Evolutionary conservation across 306 rosid species (phyloP).

Genomic region (Castanea crenata): DNA sequence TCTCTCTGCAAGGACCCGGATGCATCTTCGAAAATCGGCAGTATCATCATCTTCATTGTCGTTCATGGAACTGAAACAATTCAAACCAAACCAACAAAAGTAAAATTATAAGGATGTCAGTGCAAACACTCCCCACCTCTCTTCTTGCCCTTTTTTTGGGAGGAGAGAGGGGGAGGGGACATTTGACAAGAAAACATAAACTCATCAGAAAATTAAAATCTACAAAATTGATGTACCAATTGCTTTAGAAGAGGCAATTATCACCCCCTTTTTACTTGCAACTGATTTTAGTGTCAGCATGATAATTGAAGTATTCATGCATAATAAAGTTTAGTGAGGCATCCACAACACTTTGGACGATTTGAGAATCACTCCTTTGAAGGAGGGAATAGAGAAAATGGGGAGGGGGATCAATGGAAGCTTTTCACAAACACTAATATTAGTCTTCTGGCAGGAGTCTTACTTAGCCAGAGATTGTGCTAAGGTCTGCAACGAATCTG

Average conservation of each 20-base stretch:
- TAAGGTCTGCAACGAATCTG: conserved; percentile 62
- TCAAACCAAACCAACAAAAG: conserved; percentile 14
- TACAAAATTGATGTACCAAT: no score
- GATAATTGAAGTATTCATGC: not conserved
- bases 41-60: conserved; percentile 88
- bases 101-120: conserved; percentile 17
- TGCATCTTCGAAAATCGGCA: conserved; percentile 73
- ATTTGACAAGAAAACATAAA: not conserved
- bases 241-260: not conserved
- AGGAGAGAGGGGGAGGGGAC: no score
- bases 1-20: conserved; percentile 69
- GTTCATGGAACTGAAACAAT: conserved; percentile 62
- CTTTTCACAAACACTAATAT: not conserved
- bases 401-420: not conserved
- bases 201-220: not conserved
- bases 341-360: not conserved
- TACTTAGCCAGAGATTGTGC: conserved; percentile 94
- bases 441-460: conserved; percentile 23
- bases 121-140: not conserved
- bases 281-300: not conserved
- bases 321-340: not conserved
- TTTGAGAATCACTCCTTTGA: not conserved
- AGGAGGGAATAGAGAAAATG: conserved; percentile 3
- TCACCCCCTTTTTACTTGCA: not conserved
- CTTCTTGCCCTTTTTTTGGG: no score